phyloP scores from a whole-genome alignment of 2,329 filamentous ascomycete genomes.

The Neofusicoccum umdonicola region DNA sequence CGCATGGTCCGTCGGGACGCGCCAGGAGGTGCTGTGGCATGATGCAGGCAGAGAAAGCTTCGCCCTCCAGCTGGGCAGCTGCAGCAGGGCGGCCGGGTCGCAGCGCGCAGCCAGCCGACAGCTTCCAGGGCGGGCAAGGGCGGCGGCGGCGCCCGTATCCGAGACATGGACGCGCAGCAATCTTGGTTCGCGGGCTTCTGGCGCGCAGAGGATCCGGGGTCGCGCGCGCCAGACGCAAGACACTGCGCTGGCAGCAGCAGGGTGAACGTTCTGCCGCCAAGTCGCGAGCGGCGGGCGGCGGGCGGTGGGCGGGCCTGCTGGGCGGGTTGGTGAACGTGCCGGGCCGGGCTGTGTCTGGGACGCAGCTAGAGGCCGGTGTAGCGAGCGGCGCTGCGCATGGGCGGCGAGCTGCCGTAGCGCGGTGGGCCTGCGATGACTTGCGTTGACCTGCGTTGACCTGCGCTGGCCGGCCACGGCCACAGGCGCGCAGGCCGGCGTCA shows the following conservation, averaged over 20 bases:
- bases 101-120: not conserved
- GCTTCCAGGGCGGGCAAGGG: not conserved
- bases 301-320: not conserved
- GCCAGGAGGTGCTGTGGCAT: no score
- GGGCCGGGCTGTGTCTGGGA: not conserved
- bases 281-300: not conserved
- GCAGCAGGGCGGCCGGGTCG: not conserved
- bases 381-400: not conserved
- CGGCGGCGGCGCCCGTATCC: not conserved
- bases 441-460: not conserved
- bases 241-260: not conserved
- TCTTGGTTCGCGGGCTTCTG: not conserved
- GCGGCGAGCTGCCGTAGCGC: not conserved
- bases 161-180: not conserved
- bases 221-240: no score
- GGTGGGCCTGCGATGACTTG: not conserved
- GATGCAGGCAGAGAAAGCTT: no score
- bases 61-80: not conserved
- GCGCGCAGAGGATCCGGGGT: no score
- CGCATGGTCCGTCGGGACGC: no score
- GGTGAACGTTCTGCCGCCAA: not conserved
- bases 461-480: no score
- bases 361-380: not conserved
- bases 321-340: not conserved
- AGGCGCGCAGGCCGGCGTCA: no score